Base-by-base conservation (phyloP, 1,284 basidiomycete genomes). In the Melampsora medusae region DNA sequence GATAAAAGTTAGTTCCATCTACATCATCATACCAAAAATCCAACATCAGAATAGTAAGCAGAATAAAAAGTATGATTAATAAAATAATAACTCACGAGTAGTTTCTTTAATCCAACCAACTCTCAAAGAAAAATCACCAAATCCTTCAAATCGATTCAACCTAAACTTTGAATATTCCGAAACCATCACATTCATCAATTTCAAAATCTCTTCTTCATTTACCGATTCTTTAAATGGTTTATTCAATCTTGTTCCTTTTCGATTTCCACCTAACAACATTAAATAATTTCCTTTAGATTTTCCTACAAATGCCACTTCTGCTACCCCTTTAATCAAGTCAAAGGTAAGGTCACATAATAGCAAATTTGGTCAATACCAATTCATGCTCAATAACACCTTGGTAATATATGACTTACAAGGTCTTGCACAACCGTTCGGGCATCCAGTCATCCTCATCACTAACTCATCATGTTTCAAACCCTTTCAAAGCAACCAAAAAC, bases 181-280 rank as follows among this genome's bases (percentile, higher is more conserved):
- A n/a, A 56, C 12, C 19, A 56, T 56, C 10, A 28, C 1, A 6
- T n/a, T n/a, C 53, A 56, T n/a, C 53, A 28, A 56, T 28, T n/a
- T 28, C 17, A 56, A 28, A 5, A 56, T 56, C 53, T 56, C 53
- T 28, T n/a, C 53, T 56, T 56, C 53, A 28, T 28, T 14, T 6
- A 56, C 25, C 1, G 19, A 22, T 56, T 56, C 53, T 28, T 56
- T 56, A 83, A 92, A 95, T 77, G 93, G 92, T 85, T 97, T 98
- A 86, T 94, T 95, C 79, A 97, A 86, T 46, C 97, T 88, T 82
- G 96, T 90, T 64, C 96, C 97, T 79, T 92, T 87, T 85, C 93
- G 96, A 9, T 93, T 93, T 78, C 96, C 97, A 75, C 97, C 96
- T 31, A 99, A 89, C 61, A 98, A 88, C 95, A 99, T 97, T 65